phyloP scores from a whole-genome alignment of 441 rosid genomes.

The Daphne laureola region DNA sequence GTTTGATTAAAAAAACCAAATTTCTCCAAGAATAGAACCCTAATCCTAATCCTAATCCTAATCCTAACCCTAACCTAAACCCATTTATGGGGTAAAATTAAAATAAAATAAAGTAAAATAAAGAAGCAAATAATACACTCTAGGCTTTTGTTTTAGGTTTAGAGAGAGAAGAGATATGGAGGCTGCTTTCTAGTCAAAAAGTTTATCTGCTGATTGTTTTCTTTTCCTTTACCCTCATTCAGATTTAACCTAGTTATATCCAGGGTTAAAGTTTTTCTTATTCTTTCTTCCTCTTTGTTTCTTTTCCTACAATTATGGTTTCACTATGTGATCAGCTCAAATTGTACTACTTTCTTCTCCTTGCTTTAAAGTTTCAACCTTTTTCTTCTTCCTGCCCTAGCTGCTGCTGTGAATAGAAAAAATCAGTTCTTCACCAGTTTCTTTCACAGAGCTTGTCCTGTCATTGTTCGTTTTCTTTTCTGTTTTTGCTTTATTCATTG shows the following conservation, averaged over 20 bases:
- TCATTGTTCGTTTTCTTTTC: conserved; percentile 8
- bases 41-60: too few species aligned
- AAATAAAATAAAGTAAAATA: too few species aligned
- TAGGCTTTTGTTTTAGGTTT: too few species aligned
- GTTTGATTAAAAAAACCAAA: neutral
- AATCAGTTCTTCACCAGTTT: too few species aligned
- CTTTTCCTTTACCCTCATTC: neutral
- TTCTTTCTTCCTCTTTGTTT: neutral
- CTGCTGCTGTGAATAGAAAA: conserved; percentile 20
- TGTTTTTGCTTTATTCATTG: neutral
- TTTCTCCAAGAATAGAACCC: neutral
- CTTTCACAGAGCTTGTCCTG: neutral
- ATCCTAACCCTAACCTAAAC: too few species aligned
- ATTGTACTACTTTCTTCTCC: conserved; percentile 1
- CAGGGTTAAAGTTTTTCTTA: neutral
- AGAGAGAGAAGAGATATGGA: too few species aligned
- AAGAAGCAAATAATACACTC: too few species aligned
- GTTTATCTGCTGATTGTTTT: neutral
- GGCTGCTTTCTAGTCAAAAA: neutral
- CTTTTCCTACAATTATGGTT: conserved; percentile 7
- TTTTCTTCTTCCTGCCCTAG: conserved; percentile 23
- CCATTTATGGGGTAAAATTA: too few species aligned
- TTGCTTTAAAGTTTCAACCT: conserved; percentile 12
- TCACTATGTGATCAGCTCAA: conserved; percentile 17
- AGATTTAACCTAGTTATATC: neutral